These are phyloP conservation scores for Clarireedia sp. DNA, from an alignment of 2,329 filamentous ascomycete species.

Conservation along the genomic window DNA sequence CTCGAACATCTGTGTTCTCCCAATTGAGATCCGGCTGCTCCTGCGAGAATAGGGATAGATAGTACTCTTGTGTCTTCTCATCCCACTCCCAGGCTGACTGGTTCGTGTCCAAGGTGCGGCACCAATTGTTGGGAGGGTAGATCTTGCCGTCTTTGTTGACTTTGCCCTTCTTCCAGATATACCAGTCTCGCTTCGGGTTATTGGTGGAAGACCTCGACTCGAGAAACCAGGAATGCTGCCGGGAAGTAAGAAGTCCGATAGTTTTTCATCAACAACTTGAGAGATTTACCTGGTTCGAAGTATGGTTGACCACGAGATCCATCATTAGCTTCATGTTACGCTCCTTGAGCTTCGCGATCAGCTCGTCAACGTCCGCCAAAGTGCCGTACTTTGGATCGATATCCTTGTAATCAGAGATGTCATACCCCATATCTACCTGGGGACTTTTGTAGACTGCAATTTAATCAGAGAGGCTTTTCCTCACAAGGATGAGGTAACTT, in stretches of 20 bases:
- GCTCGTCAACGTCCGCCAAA: slow-evolving; percentile 40
- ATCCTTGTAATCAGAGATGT: slow-evolving; percentile 59
- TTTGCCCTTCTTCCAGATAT: slow-evolving; percentile 47
- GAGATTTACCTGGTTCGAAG: slow-evolving; percentile 21
- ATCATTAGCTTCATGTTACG: slow-evolving; percentile 56
- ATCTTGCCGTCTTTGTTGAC: slow-evolving; percentile 10
- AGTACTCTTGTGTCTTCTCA: slow-evolving; percentile 43
- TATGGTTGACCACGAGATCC: slow-evolving; percentile 69
- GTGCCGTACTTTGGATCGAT: slow-evolving; percentile 62
- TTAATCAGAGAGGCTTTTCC: no score
- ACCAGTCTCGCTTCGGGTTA: slow-evolving; percentile 49
- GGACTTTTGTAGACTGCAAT: slow-evolving; percentile 44
- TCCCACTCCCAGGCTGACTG: slow-evolving; percentile 45
- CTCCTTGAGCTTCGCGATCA: slow-evolving; percentile 38
- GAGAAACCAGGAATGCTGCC: slow-evolving; percentile 49
- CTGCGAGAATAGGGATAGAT: slow-evolving; percentile 53
- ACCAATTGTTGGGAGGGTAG: slow-evolving; percentile 38
- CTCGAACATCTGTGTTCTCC: slow-evolving; percentile 58
- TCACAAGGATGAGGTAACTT: no score
- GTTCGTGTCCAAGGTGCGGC: slow-evolving; percentile 24
- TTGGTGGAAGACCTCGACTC: slow-evolving; percentile 41
- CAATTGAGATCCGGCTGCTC: slow-evolving; percentile 74
- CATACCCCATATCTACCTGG: slow-evolving; percentile 64
- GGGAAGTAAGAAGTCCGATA: slow-evolving; percentile 10
- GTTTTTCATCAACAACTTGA: no score